A percentile compares a stretch with the other conserved stretches of the same genome.
Conservation (phyloP, 257 asterid genomes). For the Lavandula angustifolia region DNA sequence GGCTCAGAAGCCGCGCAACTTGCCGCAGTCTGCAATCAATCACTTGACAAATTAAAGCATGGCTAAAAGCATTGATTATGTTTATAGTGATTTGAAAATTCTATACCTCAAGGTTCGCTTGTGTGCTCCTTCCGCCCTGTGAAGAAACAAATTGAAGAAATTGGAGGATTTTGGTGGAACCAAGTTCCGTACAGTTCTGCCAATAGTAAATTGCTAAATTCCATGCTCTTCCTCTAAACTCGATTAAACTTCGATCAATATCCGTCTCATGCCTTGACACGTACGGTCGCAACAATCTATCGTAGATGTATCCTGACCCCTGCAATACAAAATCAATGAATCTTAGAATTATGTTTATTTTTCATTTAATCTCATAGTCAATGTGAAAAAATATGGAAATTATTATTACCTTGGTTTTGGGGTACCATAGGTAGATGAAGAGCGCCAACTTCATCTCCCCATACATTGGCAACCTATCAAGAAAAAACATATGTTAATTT, state of each 20-base stretch:
- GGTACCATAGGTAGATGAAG: constrained; percentile 93
- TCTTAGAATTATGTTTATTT: too few relatives aligned
- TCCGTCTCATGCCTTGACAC: constrained; percentile 63
- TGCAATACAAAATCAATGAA: constrained; percentile 17
- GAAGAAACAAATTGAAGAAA: constrained; percentile 56
- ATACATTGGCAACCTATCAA: constrained; percentile 84
- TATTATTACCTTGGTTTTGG: constrained; percentile 62
- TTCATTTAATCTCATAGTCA: not conserved
- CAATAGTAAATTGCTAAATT: constrained; percentile 72
- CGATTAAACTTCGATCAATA: constrained; percentile 62
- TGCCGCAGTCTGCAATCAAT: constrained; percentile 29
- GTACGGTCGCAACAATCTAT: constrained; percentile 61
- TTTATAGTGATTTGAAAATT: not conserved
- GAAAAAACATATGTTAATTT: too few relatives aligned
- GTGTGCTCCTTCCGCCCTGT: constrained; percentile 44
- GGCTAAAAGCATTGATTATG: not conserved
- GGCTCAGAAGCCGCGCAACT: constrained; percentile 28
- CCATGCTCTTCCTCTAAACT: constrained; percentile 75
- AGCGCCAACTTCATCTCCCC: constrained; percentile 86
- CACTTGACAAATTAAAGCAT: not conserved
- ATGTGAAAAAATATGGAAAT: not conserved
- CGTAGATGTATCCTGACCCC: constrained; percentile 74
- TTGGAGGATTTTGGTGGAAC: constrained; percentile 63
- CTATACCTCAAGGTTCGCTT: constrained; percentile 45
- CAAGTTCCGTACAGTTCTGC: constrained; percentile 77